Evolutionary conservation across 139 green algal species (phyloP).

Genomic region (Chlamydomonas schloesseri): DNA sequence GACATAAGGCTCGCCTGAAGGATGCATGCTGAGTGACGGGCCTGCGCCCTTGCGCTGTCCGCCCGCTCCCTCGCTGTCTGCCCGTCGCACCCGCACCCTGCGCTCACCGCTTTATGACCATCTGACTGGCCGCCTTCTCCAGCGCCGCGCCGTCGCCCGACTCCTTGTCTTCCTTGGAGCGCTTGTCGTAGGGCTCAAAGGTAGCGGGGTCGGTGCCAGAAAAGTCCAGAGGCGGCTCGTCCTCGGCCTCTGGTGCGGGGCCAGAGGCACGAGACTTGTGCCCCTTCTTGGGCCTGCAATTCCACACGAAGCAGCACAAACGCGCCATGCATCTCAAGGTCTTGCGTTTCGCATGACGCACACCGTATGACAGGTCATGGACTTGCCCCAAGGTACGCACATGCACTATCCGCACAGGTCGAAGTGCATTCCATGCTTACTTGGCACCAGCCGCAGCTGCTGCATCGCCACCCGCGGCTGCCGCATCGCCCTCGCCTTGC

Average conservation of each 20-base stretch:
- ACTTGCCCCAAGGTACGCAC: too few species aligned
- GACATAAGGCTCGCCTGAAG: too few species aligned
- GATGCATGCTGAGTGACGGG: too few species aligned
- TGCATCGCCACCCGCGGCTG: background rate
- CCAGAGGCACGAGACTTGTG: background rate
- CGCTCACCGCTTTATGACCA: constrained; percentile 14
- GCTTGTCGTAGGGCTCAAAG: constrained; percentile 2
- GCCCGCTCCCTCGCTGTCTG: background rate
- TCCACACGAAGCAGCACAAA: background rate
- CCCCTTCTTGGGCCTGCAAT: background rate
- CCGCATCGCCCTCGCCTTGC: background rate
- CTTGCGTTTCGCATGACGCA: background rate
- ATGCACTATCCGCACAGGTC: too few species aligned
- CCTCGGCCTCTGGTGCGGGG: background rate
- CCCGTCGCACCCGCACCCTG: background rate
- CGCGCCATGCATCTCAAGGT: background rate
- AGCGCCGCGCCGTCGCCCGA: background rate
- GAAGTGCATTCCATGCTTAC: too few species aligned
- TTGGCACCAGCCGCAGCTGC: background rate
- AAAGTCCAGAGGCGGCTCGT: background rate
- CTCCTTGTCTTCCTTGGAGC: background rate
- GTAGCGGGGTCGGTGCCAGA: constrained; percentile 11
- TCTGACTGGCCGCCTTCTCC: background rate
- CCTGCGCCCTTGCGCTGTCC: too few species aligned
- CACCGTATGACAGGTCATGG: too few species aligned